A percentile compares a stretch with the other conserved stretches of the same genome.
Evolutionary conservation across 805 yeast genomes (phyloP).

Genomic region (Grigorovia jiainica): DNA sequence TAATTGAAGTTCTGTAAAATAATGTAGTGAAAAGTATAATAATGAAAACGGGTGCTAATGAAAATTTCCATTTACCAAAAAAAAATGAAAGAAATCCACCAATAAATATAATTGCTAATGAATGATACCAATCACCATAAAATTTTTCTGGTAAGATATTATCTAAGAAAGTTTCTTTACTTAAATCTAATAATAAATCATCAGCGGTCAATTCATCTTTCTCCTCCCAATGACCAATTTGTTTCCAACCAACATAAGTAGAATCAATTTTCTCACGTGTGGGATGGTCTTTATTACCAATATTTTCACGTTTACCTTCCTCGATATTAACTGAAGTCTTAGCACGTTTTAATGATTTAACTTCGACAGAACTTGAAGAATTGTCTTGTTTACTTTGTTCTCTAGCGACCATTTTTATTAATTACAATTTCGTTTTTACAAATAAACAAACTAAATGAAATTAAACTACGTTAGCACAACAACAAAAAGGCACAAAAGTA

Average conservation of each 20-base stretch:
- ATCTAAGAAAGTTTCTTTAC: constrained; percentile 67
- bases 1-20: constrained; percentile 73
- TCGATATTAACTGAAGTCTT: constrained; percentile 15
- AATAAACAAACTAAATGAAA: too few relatives aligned
- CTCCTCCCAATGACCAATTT: constrained; percentile 79
- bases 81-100: constrained; percentile 70
- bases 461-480: too few relatives aligned
- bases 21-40: constrained; percentile 53
- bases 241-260: constrained; percentile 87
- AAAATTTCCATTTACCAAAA: constrained; percentile 66
- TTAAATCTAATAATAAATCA: constrained; percentile 65
- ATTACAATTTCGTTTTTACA: too few relatives aligned
- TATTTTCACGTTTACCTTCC: constrained; percentile 13
- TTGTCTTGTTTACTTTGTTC: neutral
- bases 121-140: constrained; percentile 96
- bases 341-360: neutral
- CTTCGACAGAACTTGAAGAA: too few relatives aligned
- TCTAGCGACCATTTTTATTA: neutral
- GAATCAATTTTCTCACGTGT: constrained; percentile 31
- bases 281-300: constrained; percentile 9
- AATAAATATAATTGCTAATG: constrained; percentile 57
- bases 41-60: constrained; percentile 73
- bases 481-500: too few relatives aligned
- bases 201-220: constrained; percentile 52
- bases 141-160: constrained; percentile 61